phyloP scores from a whole-genome alignment of 345 rosid species.

The Trapa bicornis region DNA sequence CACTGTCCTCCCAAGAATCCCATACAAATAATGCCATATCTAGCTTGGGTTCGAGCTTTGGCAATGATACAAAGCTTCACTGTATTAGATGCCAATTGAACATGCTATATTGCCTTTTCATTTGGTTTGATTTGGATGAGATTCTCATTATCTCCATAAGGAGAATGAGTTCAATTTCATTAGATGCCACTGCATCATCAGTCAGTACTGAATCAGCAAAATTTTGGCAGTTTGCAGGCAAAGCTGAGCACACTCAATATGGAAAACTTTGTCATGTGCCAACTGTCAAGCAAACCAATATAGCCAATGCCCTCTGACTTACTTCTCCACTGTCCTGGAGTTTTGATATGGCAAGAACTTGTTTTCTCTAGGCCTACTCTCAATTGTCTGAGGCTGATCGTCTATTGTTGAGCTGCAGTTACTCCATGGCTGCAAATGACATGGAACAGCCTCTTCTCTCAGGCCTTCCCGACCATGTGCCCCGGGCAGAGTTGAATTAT shows the following conservation, averaged over 20 bases:
- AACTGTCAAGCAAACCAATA: not conserved
- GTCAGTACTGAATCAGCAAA: not conserved
- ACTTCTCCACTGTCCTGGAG: not conserved
- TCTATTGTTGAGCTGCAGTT: not conserved
- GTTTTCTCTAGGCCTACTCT: not conserved
- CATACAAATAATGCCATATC: too few relatives aligned
- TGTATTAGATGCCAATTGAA: too few relatives aligned
- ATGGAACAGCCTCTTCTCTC: constrained; percentile 41
- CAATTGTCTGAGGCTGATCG: not conserved
- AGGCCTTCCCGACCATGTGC: constrained; percentile 14
- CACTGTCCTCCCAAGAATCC: too few relatives aligned
- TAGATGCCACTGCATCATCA: not conserved
- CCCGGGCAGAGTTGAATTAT: constrained; percentile 12
- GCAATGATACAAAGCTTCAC: too few relatives aligned
- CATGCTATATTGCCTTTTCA: not conserved
- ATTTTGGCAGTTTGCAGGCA: too few relatives aligned
- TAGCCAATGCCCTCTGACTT: not conserved
- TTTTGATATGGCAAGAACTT: not conserved
- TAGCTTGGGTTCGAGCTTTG: too few relatives aligned
- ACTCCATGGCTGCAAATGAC: constrained; percentile 38
- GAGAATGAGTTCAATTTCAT: not conserved
- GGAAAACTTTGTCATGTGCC: not conserved
- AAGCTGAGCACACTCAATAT: not conserved
- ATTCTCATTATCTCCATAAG: too few relatives aligned
- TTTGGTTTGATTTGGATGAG: not conserved